Base-by-base conservation (phyloP, 495 filamentous ascomycete species). In the Neurospora sp. region DNA sequence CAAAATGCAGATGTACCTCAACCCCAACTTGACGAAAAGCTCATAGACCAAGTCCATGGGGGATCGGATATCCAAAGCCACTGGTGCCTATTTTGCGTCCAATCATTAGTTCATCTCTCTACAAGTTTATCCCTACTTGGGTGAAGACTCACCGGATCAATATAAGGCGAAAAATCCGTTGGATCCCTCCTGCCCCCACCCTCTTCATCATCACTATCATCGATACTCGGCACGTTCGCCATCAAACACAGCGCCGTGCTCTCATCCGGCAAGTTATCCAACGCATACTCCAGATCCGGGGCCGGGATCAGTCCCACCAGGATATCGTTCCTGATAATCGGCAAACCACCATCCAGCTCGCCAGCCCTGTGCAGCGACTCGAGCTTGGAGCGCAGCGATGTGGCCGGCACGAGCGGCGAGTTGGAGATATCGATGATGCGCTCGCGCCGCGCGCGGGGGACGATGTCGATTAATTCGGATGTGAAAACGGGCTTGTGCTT, bases 41-140 rank as follows among this genome's bases (percentile, higher is more conserved):
- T 99, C 95, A 76, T 97, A 98, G 46, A 97, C 96, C 70, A 98
- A 80, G 80, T 99, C 95, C 86, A 99, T 96, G 3, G 96, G 94
- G 2, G 91, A 94, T 77, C 91, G 88, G 39, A 96, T 91, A 79
- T 98, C 96, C 35, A 99, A 84, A 8, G 94, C 89, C 18, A 99
- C 85, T 2, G 96, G 96, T 31, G 95, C 92, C 87, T 89, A 11
- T 54, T 35, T 10, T 31, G 14, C n/a, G 41, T 31, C 31, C 3
- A 14, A 14, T 76, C 39, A 54, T 23, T n/a, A 42, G n/a, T 6
- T 5, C 27, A 27, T 27, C 27, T 27, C 27, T 27, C 27, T 27
- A 27, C 27, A 27, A 27, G 27, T 27, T 27, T 27, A 27, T 27
- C 27, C 27, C 27, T 27, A 27, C 27, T 27, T 27, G 27, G 27